Conservation (phyloP, 805 yeast genomes). For the Maudiozyma bulderi region DNA sequence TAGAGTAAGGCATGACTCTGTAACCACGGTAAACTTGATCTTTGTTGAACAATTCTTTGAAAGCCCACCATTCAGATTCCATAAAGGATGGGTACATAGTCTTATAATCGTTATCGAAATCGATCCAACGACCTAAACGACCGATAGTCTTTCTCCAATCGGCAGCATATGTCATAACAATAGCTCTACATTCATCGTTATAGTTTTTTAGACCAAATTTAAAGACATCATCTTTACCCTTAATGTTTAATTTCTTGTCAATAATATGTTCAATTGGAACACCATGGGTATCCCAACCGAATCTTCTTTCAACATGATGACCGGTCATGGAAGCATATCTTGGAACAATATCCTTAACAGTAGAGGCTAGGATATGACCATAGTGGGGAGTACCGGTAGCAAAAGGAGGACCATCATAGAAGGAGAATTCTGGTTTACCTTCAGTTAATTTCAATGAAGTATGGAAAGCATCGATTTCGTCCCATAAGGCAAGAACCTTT, state of each 20-base stretch:
- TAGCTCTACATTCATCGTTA: slow-evolving; percentile 88
- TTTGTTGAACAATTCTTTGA: slow-evolving; percentile 77
- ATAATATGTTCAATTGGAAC: slow-evolving; percentile 97
- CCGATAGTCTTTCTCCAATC: slow-evolving; percentile 93
- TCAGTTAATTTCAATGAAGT: slow-evolving; percentile 73
- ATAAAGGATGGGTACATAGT: slow-evolving; percentile 90
- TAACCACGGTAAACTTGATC: slow-evolving; percentile 87
- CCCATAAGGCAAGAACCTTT: slow-evolving; percentile 70
- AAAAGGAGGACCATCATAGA: slow-evolving; percentile 98
- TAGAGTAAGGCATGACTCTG: slow-evolving; percentile 98
- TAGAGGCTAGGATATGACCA: slow-evolving; percentile 94
- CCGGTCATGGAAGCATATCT: slow-evolving; percentile 98
- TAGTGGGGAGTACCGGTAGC: slow-evolving; percentile 99
- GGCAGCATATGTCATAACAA: slow-evolving; percentile 93
- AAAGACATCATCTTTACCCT: slow-evolving; percentile 90
- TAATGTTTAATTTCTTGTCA: slow-evolving; percentile 92
- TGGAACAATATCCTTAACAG: slow-evolving; percentile 95
- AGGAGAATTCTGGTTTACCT: slow-evolving; percentile 79
- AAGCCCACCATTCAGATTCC: slow-evolving; percentile 99
- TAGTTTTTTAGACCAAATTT: slow-evolving; percentile 88
- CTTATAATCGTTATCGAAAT: slow-evolving; percentile 96
- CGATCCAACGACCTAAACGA: slow-evolving; percentile 98
- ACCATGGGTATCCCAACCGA: slow-evolving; percentile 99
- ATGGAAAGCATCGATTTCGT: slow-evolving; percentile 89
- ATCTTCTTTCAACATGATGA: slow-evolving; percentile 88